These are phyloP conservation scores for Adansonia madagascariensis DNA, from an alignment of 441 rosid genomes.

Conservation along the genomic window DNA sequence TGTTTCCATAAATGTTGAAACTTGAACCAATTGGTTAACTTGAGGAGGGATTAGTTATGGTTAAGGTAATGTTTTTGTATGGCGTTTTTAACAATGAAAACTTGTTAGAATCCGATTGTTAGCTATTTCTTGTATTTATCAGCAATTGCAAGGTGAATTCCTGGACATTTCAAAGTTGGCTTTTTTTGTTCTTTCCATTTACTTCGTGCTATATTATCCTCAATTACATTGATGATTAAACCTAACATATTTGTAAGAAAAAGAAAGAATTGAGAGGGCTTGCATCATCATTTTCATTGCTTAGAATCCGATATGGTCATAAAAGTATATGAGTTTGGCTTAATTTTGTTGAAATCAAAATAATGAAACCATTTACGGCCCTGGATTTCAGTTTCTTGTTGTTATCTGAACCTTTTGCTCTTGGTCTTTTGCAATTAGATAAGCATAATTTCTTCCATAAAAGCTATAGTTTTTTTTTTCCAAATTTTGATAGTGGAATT, in stretches of 20 bases:
- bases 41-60: not conserved
- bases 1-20: not conserved
- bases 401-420: not conserved
- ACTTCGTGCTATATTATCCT: not conserved
- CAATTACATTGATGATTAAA: not conserved
- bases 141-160: not conserved
- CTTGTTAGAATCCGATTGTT: not conserved
- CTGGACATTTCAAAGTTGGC: not conserved
- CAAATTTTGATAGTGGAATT: not conserved
- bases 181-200: not conserved
- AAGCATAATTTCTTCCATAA: not conserved
- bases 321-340: not conserved
- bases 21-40: not conserved
- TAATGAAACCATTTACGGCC: slow-evolving; percentile 30
- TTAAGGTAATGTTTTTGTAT: not conserved
- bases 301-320: not conserved
- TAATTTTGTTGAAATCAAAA: slow-evolving; percentile 1
- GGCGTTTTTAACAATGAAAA: not conserved
- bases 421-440: not conserved
- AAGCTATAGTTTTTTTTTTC: slow-evolving; percentile 9
- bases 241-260: not conserved
- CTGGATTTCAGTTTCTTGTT: slow-evolving; percentile 23
- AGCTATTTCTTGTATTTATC: not conserved
- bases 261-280: not conserved
- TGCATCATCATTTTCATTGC: not conserved